Evolutionary conservation across 345 rosid species (phyloP), one percentile per base, ranked within the genome.

Genomic region (Punica granatum): DNA sequence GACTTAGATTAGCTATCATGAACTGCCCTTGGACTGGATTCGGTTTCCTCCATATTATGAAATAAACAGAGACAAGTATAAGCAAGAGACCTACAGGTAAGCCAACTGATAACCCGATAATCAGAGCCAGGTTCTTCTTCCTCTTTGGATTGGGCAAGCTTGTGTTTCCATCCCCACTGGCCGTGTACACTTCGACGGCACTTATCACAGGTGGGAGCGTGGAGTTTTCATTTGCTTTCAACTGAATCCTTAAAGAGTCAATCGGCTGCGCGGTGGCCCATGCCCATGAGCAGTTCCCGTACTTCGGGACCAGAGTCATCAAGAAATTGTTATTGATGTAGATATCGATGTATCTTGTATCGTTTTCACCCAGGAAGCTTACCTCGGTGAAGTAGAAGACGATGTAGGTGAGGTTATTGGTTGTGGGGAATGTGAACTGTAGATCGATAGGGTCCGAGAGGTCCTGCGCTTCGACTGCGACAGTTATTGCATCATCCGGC

Each of bases 121-220:
- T 48, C 60, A 62, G 60, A 1, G 61, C 61, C 23, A 63, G 39
- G 18, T 70, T 62, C 33, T 49, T 48, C 67, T 35, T 61, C 66
- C 42, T 70, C 41, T 70, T 49, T 25, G 67, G 60, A 46, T 6
- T 9, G 16, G 62, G 48, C 25, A 37, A 12, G 31, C 54, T 9
- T 7, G 68, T 36, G 41, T 64, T 64, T 54, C 61, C 63, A 21
- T 51, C 36, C 21, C 54, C 31, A 10, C 31, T 70, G 73, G 49
- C 69, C 8, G 58, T 31, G 32, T 28, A 71, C 41, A 65, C 66
- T 65, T 71, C 62, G 13, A 56, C 44, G 33, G 74, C 70, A n/a
- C 69, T 66, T 34, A 72, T 44, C n/a, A 60, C 28, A 0, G 65
- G 70, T 6, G 74, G 66, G 28, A 42, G 44, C 9, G 70, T 44